phyloP scores from a whole-genome alignment of 441 rosid genomes.

The Geranium incanum region DNA sequence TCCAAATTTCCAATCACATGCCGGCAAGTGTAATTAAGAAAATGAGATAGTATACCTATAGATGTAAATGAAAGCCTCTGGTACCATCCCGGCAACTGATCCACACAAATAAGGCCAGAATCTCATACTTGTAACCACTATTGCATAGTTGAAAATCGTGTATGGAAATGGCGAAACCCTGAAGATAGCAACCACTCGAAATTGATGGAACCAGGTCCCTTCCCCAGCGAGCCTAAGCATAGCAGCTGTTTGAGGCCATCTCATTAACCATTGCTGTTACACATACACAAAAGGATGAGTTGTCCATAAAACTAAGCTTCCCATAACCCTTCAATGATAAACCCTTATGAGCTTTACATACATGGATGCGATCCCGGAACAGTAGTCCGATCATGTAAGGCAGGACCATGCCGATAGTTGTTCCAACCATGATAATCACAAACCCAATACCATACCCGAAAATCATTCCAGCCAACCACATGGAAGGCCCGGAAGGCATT shows the following conservation, averaged over 20 bases:
- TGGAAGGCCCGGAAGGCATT: slow-evolving; percentile 97
- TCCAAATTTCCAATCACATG: too few species aligned
- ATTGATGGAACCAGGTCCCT: slow-evolving; percentile 94
- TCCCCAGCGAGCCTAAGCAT: slow-evolving; percentile 79
- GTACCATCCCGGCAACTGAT: slow-evolving; percentile 82
- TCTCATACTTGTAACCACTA: slow-evolving; percentile 73
- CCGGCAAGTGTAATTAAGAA: background rate
- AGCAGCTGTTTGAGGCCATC: slow-evolving; percentile 85
- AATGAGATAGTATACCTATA: slow-evolving; percentile 49
- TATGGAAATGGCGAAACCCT: slow-evolving; percentile 93
- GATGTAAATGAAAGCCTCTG: slow-evolving; percentile 91
- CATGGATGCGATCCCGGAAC: slow-evolving; percentile 69
- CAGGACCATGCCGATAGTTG: slow-evolving; percentile 85
- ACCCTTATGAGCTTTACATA: slow-evolving; percentile 41
- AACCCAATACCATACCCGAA: slow-evolving; percentile 91
- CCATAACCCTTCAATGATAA: background rate
- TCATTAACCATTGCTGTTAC: slow-evolving; percentile 80
- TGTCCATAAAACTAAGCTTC: background rate
- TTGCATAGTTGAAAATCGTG: slow-evolving; percentile 89
- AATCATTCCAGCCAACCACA: slow-evolving; percentile 99
- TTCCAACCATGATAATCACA: slow-evolving; percentile 87
- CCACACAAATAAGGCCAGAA: slow-evolving; percentile 92
- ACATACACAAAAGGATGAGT: slow-evolving; percentile 6
- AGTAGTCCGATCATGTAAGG: slow-evolving; percentile 72
- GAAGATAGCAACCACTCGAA: slow-evolving; percentile 79